Conservation (phyloP, 2,329 filamentous ascomycete genomes). For the Fonsecaea multimorphosa region DNA sequence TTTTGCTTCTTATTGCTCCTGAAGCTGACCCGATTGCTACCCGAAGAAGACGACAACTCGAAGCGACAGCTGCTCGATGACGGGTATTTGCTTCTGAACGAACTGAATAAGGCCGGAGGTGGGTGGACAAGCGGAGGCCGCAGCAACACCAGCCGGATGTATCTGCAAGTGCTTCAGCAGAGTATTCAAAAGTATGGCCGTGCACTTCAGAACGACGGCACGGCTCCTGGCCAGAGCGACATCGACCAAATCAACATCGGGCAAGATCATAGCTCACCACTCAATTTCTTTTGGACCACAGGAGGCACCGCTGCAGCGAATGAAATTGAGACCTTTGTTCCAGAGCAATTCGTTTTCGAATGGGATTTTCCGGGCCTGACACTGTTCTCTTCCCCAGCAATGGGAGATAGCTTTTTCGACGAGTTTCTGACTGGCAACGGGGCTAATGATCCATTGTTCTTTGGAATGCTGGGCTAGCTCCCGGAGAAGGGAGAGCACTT, state of each 20-base stretch:
- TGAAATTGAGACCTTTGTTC: slow-evolving; percentile 62
- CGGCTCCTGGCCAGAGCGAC: neutral
- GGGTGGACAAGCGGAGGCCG: slow-evolving; percentile 42
- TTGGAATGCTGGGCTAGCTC: slow-evolving; percentile 45
- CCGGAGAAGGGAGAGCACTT: too few species aligned
- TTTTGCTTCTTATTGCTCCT: slow-evolving; percentile 64
- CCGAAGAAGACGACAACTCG: slow-evolving; percentile 47
- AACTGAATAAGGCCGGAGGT: slow-evolving; percentile 47
- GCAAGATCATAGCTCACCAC: slow-evolving; percentile 25
- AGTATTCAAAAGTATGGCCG: slow-evolving; percentile 60
- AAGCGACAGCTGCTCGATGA: slow-evolving; percentile 52
- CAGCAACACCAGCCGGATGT: slow-evolving; percentile 54
- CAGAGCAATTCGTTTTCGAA: slow-evolving; percentile 63
- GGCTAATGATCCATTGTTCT: slow-evolving; percentile 21
- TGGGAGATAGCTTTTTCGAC: slow-evolving; percentile 57
- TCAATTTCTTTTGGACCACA: slow-evolving; percentile 45
- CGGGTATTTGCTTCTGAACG: slow-evolving; percentile 52
- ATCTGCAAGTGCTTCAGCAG: slow-evolving; percentile 56
- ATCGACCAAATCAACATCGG: slow-evolving; percentile 1
- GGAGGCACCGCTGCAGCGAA: slow-evolving; percentile 47
- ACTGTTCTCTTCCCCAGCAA: slow-evolving; percentile 56
- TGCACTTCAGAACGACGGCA: slow-evolving; percentile 48
- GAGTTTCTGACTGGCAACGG: slow-evolving; percentile 47
- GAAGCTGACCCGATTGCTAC: slow-evolving; percentile 58
- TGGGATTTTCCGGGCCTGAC: slow-evolving; percentile 64